Base-by-base conservation (phyloP, 257 asterid genomes). In the Plantago major region DNA sequence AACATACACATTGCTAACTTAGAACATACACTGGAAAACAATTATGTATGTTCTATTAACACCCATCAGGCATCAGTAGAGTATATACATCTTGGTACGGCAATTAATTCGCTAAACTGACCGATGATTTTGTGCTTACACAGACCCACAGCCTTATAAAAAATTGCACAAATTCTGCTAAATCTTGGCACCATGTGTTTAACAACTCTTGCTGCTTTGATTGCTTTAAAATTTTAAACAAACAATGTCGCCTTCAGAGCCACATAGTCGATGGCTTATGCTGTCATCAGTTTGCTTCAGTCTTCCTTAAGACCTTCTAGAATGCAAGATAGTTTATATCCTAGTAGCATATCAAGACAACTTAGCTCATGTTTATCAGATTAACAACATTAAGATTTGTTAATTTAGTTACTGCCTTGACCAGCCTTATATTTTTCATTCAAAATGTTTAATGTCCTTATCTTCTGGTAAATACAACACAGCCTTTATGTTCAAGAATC, bases 191-290 rank as follows among this genome's bases (percentile, higher is more conserved):
- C 68, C 56, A 60, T 61, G 74, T 38, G 46, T 52, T 43, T 60
- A 72, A 50, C 65, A 65, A 73, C 67, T 66, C 68, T 57, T 73
- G 57, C 38, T 64, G 42, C 11, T 53, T 60, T n/a, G n/a, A n/a
- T n/a, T n/a, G n/a, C n/a, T n/a, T 13, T 58, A 15, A 22, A 18
- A 26, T 47, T 15, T 8, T 64, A 58, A 3, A 30, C 50, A 56
- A 70, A 58, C 65, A 62, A 71, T 64, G 67, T 78, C 80, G 62
- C 58, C 63, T 11, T 72, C 78, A 38, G n/a, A 53, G 55, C 60
- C 63, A 72, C 62, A 74, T 58, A 76, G 78, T 22, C 80, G 75
- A 62, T 71, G 76, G 49, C 51, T 60, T 70, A 64, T 62, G 69
- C 53, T 68, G 60, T 57, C 46, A 38, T 40, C 67, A 62, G 59